Percentiles rank a stretch among this genome's conserved stretches.
phyloP scores from a whole-genome alignment of 768 basidiomycete genomes.

The Psilocybe sp. region DNA sequence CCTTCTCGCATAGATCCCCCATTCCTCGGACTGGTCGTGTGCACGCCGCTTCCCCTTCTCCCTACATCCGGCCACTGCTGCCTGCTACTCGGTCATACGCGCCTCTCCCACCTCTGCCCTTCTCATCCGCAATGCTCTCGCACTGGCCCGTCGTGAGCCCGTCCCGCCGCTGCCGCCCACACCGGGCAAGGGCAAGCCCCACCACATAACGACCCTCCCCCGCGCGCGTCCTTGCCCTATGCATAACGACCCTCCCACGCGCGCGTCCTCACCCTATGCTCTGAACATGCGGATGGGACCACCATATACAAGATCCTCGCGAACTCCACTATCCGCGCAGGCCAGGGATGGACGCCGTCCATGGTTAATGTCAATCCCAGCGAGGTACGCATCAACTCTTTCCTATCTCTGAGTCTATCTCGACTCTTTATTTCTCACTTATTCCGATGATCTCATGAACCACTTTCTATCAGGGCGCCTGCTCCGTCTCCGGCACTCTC shows the following conservation, averaged over 20 bases:
- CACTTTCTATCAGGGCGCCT: conserved; percentile 58
- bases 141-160: conserved; percentile 39
- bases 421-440: not conserved
- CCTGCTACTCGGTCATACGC: too few species aligned
- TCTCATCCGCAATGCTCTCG: too few species aligned
- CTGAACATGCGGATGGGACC: conserved; percentile 91
- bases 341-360: conserved; percentile 76
- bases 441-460: not conserved
- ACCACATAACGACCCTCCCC: conserved; percentile 51
- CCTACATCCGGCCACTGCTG: too few species aligned
- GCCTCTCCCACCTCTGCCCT: too few species aligned
- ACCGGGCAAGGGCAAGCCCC: not conserved
- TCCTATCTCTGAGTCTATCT: too few species aligned
- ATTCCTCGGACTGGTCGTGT: too few species aligned
- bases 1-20: too few species aligned
- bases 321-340: conserved; percentile 83
- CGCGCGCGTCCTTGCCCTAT: too few species aligned
- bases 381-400: conserved; percentile 49
- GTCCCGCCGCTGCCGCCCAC: conserved; percentile 45
- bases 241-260: too few species aligned
- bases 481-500: conserved; percentile 78
- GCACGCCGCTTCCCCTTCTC: too few species aligned
- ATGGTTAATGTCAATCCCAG: conserved; percentile 80
- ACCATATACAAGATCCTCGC: conserved; percentile 81
- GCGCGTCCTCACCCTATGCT: conserved; percentile 84